A percentile compares a stretch with the other conserved stretches of the same genome.
Evolutionary conservation across 768 basidiomycete species (phyloP).

Genomic region (Podaxis sp.): DNA sequence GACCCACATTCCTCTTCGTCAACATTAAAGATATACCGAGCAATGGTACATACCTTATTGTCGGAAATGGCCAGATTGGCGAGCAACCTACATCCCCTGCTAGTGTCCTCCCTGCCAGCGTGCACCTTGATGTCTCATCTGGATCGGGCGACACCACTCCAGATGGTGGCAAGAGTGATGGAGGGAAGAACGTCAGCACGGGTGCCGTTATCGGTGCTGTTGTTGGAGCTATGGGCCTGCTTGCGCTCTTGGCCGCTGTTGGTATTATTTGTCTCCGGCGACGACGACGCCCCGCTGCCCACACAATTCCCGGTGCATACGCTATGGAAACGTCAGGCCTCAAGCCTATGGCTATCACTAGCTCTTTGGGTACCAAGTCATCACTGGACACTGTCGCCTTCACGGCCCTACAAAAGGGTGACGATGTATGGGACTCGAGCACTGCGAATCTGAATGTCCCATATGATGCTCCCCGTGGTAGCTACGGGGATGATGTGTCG

Average conservation of each 20-base stretch:
- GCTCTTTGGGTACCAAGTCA: too few species aligned
- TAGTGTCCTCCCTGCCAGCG: constrained; percentile 29
- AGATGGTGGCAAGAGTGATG: background rate
- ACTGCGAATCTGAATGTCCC: too few species aligned
- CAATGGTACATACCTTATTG: constrained; percentile 66
- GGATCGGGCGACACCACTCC: background rate
- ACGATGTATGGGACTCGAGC: too few species aligned
- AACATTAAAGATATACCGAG: constrained; percentile 78
- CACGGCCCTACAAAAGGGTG: too few species aligned
- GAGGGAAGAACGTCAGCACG: background rate
- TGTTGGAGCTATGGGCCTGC: constrained; percentile 9
- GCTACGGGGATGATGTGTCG: too few species aligned
- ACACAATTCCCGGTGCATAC: too few species aligned
- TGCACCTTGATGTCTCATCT: background rate
- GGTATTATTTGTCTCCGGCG: constrained; percentile 8
- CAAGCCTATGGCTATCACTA: too few species aligned
- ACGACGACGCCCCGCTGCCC: background rate
- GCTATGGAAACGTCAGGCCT: too few species aligned
- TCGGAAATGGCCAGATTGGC: constrained; percentile 70
- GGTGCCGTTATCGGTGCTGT: constrained; percentile 3
- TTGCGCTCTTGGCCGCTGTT: constrained; percentile 3
- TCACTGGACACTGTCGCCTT: too few species aligned
- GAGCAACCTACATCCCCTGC: constrained; percentile 41
- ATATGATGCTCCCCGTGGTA: too few species aligned
- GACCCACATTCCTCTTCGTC: constrained; percentile 68